Evolutionary conservation across 257 asterid genomes (phyloP).

Genomic region (Salvia splendens): DNA sequence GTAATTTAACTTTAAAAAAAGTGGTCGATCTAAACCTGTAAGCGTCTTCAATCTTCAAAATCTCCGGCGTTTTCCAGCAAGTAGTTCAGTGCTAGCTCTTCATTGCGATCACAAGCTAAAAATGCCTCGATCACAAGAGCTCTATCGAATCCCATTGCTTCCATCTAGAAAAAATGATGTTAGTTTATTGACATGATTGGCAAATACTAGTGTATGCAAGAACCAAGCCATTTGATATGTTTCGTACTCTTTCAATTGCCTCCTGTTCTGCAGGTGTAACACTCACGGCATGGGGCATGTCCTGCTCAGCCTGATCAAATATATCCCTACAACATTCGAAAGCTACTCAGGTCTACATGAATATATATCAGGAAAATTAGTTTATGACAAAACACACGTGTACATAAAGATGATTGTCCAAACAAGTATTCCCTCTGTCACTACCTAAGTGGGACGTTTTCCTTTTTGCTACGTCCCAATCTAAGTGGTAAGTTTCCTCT

Average conservation of each 20-base stretch:
- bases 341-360: conserved; percentile 12
- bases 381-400: not conserved
- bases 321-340: conserved; percentile 57
- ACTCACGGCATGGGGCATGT: conserved; percentile 89
- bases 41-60: conserved; percentile 56
- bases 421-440: too few relatives aligned
- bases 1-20: conserved; percentile 11
- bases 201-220: not conserved
- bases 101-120: conserved; percentile 92
- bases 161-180: conserved; percentile 51
- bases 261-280: conserved; percentile 94
- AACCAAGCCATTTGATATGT: not conserved
- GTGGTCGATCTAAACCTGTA: not conserved
- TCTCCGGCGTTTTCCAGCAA: conserved; percentile 85
- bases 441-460: too few relatives aligned
- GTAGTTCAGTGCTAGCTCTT: conserved; percentile 85
- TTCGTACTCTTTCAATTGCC: conserved; percentile 79
- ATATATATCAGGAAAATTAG: not conserved
- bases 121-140: conserved; percentile 91
- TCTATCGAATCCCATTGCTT: conserved; percentile 93
- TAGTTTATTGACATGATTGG: not conserved
- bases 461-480: too few relatives aligned
- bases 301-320: conserved; percentile 79
- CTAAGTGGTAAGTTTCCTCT: too few relatives aligned
- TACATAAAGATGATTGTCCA: not conserved